Conservation (phyloP, 1,139 yeast genomes). For the Keqinozyma sinolaborantium region DNA sequence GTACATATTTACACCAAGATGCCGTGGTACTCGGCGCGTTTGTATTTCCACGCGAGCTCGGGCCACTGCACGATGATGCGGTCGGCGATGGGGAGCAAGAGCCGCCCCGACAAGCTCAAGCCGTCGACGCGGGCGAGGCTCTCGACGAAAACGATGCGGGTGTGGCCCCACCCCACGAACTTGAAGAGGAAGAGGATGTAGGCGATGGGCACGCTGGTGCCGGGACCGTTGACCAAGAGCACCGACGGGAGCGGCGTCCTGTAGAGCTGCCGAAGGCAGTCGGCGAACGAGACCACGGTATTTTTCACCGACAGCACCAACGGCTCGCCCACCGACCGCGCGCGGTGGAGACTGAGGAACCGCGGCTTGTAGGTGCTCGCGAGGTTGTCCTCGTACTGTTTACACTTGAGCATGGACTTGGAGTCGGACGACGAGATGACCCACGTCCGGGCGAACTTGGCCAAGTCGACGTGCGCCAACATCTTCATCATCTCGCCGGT, state of each 20-base stretch:
- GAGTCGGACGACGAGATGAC: constrained; percentile 55
- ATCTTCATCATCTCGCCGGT: constrained; percentile 91
- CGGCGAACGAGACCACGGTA: constrained; percentile 40
- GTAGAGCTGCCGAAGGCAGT: constrained; percentile 21
- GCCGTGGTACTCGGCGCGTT: constrained; percentile 74
- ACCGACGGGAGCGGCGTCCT: constrained; percentile 39
- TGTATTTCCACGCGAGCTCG: constrained; percentile 49
- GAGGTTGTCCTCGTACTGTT: constrained; percentile 32
- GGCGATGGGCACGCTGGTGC: constrained; percentile 80
- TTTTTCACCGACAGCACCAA: constrained; percentile 48
- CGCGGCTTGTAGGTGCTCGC: constrained; percentile 14
- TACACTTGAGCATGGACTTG: constrained; percentile 52
- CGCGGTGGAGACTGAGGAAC: constrained; percentile 55
- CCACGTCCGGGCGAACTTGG: constrained; percentile 36
- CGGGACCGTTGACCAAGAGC: constrained; percentile 88
- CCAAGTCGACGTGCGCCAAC: constrained; percentile 32
- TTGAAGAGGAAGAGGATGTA: constrained; percentile 55
- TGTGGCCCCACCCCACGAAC: constrained; percentile 46
- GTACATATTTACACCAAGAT: constrained; percentile 48
- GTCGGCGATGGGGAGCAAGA: constrained; percentile 68
- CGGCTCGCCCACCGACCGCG: constrained; percentile 74
- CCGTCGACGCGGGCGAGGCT: constrained; percentile 80
- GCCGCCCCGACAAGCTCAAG: constrained; percentile 72
- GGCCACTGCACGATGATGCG: constrained; percentile 91
- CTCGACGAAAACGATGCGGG: constrained; percentile 77